Base-by-base conservation (phyloP, 208 protist genomes). In the Wallacemonas sp. region DNA sequence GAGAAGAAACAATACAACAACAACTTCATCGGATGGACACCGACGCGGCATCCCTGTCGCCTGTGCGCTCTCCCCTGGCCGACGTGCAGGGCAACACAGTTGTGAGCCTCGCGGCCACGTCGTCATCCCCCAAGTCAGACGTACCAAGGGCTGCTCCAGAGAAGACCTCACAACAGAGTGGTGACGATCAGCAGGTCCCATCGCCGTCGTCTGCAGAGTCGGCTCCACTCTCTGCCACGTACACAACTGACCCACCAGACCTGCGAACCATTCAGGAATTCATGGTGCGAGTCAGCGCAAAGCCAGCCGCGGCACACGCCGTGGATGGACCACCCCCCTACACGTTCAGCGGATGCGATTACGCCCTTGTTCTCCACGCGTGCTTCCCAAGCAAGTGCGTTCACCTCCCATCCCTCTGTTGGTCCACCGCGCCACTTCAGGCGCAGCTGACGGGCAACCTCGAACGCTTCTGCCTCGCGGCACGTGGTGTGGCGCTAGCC, bases 331-430 rank as follows among this genome's bases (percentile, higher is more conserved):
- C 12, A 57, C 67, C 74, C 0, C 72, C 80, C 36, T 94, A 86
- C 55, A 72, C 76, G 21, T 94, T 85, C 68, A 81, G 61, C 0
- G 88, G 88, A 11, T 84, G 73, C 29, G 88, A 94, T 61, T 94
- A 94, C 62, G 72, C 78, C 2, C 72, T 94, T 17, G 81, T 81
- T 11, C 73, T 94, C 27, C 62, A 78, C 62, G 78, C 84, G 30
- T 82, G 76, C 58, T 82, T 89, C 46, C 88, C 83, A 16, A 74
- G 23, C 46, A 65, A 56, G 9, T 80, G 75, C 69, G 70, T 94
- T 21, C 78, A 89, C 58, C 73, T 91, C 32, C 57, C 80, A 4
- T 33, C 41, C 5, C 66, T 91, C 21, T 81, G 74, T 49, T 94
- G 88, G 85, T 87, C 85, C 3, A 44, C 65, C 9, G 38, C 26